A percentile compares a stretch with the other conserved stretches of the same genome.
Conservation (phyloP, 441 rosid species). For the Theobroma grandiflorum region DNA sequence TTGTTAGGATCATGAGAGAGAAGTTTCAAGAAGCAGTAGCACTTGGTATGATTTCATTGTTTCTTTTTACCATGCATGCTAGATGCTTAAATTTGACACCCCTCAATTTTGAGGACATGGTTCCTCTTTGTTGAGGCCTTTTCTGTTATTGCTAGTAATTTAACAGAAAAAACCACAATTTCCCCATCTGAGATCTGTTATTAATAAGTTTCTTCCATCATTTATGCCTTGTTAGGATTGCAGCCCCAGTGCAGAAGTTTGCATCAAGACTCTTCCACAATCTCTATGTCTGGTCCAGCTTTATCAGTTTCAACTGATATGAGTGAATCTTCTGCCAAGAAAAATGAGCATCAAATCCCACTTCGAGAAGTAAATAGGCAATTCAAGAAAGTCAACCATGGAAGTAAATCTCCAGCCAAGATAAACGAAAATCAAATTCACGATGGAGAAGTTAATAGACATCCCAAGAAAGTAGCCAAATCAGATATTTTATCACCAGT, state of each 20-base stretch:
- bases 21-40: constrained; percentile 64
- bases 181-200: background rate
- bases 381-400: constrained; percentile 43
- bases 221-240: constrained; percentile 47
- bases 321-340: constrained; percentile 59
- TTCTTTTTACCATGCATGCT: constrained; percentile 25
- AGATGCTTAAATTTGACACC: constrained; percentile 22
- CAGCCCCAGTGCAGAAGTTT: constrained; percentile 44
- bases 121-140: constrained; percentile 18
- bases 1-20: constrained; percentile 75
- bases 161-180: background rate
- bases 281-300: constrained; percentile 72
- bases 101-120: background rate
- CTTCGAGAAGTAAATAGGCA: constrained; percentile 43
- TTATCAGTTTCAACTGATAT: constrained; percentile 60
- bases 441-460: constrained; percentile 6
- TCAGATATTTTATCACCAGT: constrained; percentile 47
- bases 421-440: constrained; percentile 9
- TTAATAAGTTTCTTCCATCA: constrained; percentile 15
- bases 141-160: background rate
- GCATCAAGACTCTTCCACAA: constrained; percentile 59
- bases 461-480: constrained; percentile 39
- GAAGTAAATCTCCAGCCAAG: constrained; percentile 10
- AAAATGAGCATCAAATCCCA: constrained; percentile 43
- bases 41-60: constrained; percentile 44